Base-by-base conservation (phyloP, 352 stramenopile species). In the Achlya hypogyna region DNA sequence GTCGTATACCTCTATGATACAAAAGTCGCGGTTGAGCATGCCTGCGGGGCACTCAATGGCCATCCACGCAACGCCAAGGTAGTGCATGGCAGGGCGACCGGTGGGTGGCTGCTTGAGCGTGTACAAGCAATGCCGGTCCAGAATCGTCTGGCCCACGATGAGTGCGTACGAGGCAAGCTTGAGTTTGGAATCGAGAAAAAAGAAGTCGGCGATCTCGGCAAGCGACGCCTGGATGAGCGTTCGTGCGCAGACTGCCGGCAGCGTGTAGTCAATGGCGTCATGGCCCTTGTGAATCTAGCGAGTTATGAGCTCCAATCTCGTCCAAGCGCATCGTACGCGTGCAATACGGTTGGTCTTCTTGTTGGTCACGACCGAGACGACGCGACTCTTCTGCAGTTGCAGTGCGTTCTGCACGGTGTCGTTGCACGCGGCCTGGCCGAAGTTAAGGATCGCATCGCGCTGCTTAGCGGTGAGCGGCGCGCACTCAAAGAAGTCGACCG, bases 21-120 rank as follows among this genome's bases (percentile, higher is more conserved):
- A 89, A 40, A 91, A 89, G 58, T 93, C 84, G 22, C 84, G 81
- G 58, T 87, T 81, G 38, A 93, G 70, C 71, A 88, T 91, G 62
- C 67, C 81, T 0, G 82, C 80, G 1, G 54, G 84, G 5, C 74
- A 82, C 83, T 90, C 81, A 27, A 91, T 71, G 4, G 82, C 82
- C 1, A 79, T 87, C 84, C 84, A 93, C 70, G 90, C 90, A 63
- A 88, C 79, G 2, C 72, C 78, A 12, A 93, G 78, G 53, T 79
- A 87, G 63, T 93, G 82, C 47, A 87, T 86, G 5, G 84, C 81
- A 31, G 81, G 76, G 53, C 90, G 56, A n/a, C 38, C 38, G 54
- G 54, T 12, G 12, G 27, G 8, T 10, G 31, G n/a, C 16, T 59
- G 22, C 5, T 79, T 81, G 18, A 93, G 73, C 16, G 81, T 76